These are phyloP conservation scores for Phylloporus sp. DNA, from an alignment of 768 basidiomycete genomes.

Conservation along the genomic window DNA sequence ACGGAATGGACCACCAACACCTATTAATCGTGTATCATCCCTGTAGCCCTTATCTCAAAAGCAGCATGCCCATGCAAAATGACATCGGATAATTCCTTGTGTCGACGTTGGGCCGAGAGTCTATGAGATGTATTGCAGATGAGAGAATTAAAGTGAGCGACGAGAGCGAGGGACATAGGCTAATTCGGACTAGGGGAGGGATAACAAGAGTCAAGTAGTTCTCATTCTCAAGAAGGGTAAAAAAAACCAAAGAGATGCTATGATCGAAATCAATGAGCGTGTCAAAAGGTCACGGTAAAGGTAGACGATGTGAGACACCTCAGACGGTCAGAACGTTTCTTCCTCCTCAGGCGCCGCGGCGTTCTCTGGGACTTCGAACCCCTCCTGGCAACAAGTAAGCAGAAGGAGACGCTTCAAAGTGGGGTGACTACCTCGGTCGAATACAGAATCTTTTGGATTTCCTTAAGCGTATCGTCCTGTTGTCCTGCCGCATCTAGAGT, in stretches of 20 bases:
- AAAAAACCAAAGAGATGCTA: slow-evolving; percentile 6
- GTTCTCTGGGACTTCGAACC: slow-evolving; percentile 85
- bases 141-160: slow-evolving; percentile 22
- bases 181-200: slow-evolving; percentile 10
- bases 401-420: neutral
- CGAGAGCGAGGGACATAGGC: slow-evolving; percentile 18
- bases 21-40: slow-evolving; percentile 20
- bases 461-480: slow-evolving; percentile 58
- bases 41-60: slow-evolving; percentile 28
- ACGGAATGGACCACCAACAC: slow-evolving; percentile 16
- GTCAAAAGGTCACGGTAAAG: slow-evolving; percentile 6
- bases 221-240: slow-evolving; percentile 8
- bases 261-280: slow-evolving; percentile 17
- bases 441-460: slow-evolving; percentile 92
- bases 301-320: neutral
- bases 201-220: neutral
- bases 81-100: neutral
- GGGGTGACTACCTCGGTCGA: slow-evolving; percentile 74
- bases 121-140: slow-evolving; percentile 30
- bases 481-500: slow-evolving; percentile 51
- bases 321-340: slow-evolving; percentile 58
- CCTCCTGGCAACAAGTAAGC: slow-evolving; percentile 55
- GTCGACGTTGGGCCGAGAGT: neutral
- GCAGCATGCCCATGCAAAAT: slow-evolving; percentile 1
- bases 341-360: slow-evolving; percentile 63